These are phyloP conservation scores for Neotropicomus parvogracilis DNA, from an alignment of 1,284 basidiomycete genomes.

Conservation along the genomic window DNA sequence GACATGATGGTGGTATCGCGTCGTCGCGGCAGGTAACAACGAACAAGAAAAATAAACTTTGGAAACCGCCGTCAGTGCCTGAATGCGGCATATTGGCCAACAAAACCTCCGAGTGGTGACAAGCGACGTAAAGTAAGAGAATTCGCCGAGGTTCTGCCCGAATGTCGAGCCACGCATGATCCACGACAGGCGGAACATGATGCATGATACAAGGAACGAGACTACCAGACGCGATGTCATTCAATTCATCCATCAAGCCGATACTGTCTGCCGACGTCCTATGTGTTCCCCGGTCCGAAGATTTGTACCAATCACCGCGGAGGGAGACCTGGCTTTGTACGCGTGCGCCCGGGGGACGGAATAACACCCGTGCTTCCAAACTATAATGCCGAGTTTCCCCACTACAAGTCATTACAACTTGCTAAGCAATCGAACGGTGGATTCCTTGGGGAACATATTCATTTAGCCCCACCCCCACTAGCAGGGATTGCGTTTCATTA, in stretches of 20 bases:
- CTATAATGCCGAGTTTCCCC: constrained; percentile 45
- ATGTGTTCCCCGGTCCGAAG: constrained; percentile 34
- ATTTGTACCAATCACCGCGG: constrained; percentile 63
- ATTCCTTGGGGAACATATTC: constrained; percentile 61
- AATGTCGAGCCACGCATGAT: neutral
- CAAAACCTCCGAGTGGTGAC: no score
- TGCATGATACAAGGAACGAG: constrained; percentile 4
- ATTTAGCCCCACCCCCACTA: constrained; percentile 46
- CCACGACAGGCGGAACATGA: neutral
- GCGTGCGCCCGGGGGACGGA: constrained; percentile 48
- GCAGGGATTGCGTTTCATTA: constrained; percentile 53
- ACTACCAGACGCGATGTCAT: constrained; percentile 47
- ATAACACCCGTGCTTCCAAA: constrained; percentile 58
- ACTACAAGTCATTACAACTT: neutral
- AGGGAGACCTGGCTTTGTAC: constrained; percentile 56
- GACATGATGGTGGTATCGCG: no score
- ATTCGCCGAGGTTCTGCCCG: neutral
- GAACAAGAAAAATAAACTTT: no score
- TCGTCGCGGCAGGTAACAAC: no score
- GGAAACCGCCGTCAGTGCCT: no score
- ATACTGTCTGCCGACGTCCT: constrained; percentile 51
- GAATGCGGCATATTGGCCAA: no score
- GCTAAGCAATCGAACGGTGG: constrained; percentile 56
- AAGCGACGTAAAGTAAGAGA: neutral
- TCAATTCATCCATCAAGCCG: constrained; percentile 43